phyloP scores from a whole-genome alignment of 1,284 basidiomycete species.

The Ustilago tritici region DNA sequence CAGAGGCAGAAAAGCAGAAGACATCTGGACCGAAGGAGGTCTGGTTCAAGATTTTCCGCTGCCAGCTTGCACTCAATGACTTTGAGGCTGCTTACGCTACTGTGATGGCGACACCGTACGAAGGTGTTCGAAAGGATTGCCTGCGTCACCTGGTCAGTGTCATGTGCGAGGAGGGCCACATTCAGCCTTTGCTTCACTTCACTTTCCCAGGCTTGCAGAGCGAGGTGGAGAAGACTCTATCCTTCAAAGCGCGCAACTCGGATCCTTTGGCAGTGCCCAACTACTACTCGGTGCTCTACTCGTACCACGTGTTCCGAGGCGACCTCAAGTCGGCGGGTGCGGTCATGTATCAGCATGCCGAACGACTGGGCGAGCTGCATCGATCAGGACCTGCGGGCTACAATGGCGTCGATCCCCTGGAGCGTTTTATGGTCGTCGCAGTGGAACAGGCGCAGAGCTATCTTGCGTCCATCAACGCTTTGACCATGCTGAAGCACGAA shows the following conservation, averaged over 20 bases:
- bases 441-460: conserved; percentile 83
- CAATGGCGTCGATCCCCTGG: conserved; percentile 37
- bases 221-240: conserved; percentile 88
- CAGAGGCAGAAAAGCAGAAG: conserved; percentile 8
- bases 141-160: conserved; percentile 92
- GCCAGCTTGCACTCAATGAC: conserved; percentile 55
- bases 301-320: conserved; percentile 74
- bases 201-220: conserved; percentile 87
- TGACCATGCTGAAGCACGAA: conserved; percentile 83
- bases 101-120: conserved; percentile 55
- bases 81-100: conserved; percentile 58
- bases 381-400: conserved; percentile 5
- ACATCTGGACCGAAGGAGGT: conserved; percentile 38
- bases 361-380: conserved; percentile 76
- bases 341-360: conserved; percentile 93
- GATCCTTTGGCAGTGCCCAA: conserved; percentile 86
- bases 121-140: conserved; percentile 90
- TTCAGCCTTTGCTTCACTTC: conserved; percentile 82
- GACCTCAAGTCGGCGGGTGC: conserved; percentile 68
- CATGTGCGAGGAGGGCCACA: conserved; percentile 91
- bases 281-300: conserved; percentile 93
- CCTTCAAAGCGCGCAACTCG: conserved; percentile 93
- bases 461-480: conserved; percentile 87
- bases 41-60: conserved; percentile 62
- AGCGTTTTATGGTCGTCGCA: conserved; percentile 72